phyloP scores from a whole-genome alignment of 192 early-diverging fungal genomes.

The Helicostylum pulchrum region DNA sequence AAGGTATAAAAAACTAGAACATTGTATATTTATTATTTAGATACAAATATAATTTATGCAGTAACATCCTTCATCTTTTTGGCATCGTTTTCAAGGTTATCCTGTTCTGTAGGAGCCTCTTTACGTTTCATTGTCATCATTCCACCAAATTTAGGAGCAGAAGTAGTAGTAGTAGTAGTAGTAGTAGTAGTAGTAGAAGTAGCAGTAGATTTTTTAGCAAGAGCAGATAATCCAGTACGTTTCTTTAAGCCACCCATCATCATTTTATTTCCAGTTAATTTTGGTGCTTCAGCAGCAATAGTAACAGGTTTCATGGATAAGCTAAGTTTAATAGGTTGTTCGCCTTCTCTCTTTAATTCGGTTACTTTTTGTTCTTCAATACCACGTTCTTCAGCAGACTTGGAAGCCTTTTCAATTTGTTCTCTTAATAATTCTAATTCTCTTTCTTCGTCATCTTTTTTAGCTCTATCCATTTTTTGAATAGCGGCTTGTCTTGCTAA shows the following conservation, averaged over 20 bases:
- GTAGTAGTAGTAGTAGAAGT: too few relatives aligned
- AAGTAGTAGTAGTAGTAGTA: too few relatives aligned
- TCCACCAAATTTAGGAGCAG: too few relatives aligned
- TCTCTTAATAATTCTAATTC: constrained; percentile 72
- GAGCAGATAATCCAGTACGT: constrained; percentile 25
- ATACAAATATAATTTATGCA: too few relatives aligned
- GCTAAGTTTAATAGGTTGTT: constrained; percentile 70
- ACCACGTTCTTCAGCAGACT: constrained; percentile 34
- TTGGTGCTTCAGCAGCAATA: constrained; percentile 14
- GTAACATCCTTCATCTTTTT: too few relatives aligned
- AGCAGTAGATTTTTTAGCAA: constrained; percentile 17
- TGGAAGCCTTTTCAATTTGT: constrained; percentile 79
- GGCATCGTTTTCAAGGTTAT: too few relatives aligned
- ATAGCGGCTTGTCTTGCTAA: constrained; percentile 80
- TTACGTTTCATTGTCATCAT: too few relatives aligned
- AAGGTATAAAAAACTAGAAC: too few relatives aligned
- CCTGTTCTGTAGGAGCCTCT: too few relatives aligned
- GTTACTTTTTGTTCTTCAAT: constrained; percentile 34
- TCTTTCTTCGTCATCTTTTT: constrained; percentile 85
- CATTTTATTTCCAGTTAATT: constrained; percentile 26
- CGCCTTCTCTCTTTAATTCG: constrained; percentile 62
- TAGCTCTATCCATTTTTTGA: constrained; percentile 72
- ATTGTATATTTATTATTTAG: too few relatives aligned
- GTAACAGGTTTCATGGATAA: constrained; percentile 50
- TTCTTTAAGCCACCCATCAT: constrained; percentile 29